Conservation (phyloP, 2,329 filamentous ascomycete species). For the Tolypocladium amazonense region DNA sequence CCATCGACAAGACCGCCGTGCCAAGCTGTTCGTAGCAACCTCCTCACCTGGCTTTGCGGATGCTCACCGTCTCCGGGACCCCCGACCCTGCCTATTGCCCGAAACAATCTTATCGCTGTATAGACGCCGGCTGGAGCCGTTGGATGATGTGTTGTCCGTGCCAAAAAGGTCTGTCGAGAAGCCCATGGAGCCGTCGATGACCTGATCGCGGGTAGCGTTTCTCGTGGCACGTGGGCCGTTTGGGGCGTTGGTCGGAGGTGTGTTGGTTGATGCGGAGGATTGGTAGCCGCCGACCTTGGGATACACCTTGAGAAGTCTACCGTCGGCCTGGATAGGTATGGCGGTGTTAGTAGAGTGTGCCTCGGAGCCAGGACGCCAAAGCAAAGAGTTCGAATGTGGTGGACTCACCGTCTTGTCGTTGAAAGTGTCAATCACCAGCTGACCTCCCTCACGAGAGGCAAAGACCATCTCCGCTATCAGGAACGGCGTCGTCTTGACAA, state of each 20-base stretch:
- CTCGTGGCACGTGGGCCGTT: conserved; percentile 17
- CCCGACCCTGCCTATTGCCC: conserved; percentile 15
- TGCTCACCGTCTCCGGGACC: conserved; percentile 10
- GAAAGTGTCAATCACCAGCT: conserved; percentile 65
- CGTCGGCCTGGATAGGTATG: conserved; percentile 49
- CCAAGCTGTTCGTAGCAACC: not conserved
- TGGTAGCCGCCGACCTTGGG: conserved; percentile 43
- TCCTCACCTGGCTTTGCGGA: too few species aligned
- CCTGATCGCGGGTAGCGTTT: conserved; percentile 19
- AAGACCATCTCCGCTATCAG: conserved; percentile 73
- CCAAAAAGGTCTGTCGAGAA: conserved; percentile 42
- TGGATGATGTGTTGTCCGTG: conserved; percentile 7
- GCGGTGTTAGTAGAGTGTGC: not conserved
- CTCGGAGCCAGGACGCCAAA: not conserved
- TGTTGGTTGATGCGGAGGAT: conserved; percentile 14
- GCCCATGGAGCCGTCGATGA: conserved; percentile 44
- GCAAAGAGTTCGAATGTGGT: not conserved
- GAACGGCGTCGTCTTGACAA: conserved; percentile 58
- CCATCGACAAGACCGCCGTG: not conserved
- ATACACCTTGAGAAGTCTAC: conserved; percentile 62
- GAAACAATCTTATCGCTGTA: conserved; percentile 40
- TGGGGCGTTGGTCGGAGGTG: conserved; percentile 19
- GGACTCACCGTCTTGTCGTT: conserved; percentile 63
- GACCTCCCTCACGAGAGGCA: conserved; percentile 59
- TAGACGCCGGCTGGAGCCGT: conserved; percentile 27